Evolutionary conservation across 73 alveolate genomes (phyloP).

Genomic region (Paramecium tetraurelia): DNA sequence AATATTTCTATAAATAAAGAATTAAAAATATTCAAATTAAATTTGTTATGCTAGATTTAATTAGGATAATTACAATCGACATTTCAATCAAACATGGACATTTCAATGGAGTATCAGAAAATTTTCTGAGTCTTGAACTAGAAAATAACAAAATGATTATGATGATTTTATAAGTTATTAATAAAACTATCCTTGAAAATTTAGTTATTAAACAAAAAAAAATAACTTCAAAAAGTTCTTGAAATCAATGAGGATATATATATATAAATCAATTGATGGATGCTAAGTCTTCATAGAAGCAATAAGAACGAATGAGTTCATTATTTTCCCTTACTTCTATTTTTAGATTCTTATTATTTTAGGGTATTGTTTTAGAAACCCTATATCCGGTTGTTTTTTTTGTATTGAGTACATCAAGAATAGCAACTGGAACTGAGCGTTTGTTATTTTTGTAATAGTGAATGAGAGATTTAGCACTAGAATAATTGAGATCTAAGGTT

Average conservation of each 20-base stretch:
- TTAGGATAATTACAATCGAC: not conserved
- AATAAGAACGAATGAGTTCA: not conserved
- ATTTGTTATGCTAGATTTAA: not conserved
- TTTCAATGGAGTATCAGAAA: not conserved
- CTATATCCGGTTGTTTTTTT: not conserved
- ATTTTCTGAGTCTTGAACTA: not conserved
- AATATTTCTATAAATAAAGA: not conserved
- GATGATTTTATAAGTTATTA: not conserved
- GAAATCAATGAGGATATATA: not conserved
- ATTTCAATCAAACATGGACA: not conserved
- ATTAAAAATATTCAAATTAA: not conserved
- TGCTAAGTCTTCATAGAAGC: not conserved
- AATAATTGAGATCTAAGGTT: not conserved
- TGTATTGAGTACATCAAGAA: not conserved
- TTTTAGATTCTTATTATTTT: not conserved
- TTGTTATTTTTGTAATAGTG: slow-evolving; percentile 22
- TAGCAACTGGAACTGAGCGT: not conserved
- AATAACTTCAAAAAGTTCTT: not conserved
- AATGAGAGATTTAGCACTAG: slow-evolving; percentile 47
- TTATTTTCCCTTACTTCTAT: slow-evolving; percentile 15
- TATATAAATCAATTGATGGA: not conserved
- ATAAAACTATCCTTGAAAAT: not conserved
- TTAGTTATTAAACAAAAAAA: not conserved
- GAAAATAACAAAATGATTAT: not conserved
- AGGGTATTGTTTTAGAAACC: not conserved